Base-by-base conservation (phyloP, 192 early-diverging fungal genomes). In the Linnemannia schmuckeri region DNA sequence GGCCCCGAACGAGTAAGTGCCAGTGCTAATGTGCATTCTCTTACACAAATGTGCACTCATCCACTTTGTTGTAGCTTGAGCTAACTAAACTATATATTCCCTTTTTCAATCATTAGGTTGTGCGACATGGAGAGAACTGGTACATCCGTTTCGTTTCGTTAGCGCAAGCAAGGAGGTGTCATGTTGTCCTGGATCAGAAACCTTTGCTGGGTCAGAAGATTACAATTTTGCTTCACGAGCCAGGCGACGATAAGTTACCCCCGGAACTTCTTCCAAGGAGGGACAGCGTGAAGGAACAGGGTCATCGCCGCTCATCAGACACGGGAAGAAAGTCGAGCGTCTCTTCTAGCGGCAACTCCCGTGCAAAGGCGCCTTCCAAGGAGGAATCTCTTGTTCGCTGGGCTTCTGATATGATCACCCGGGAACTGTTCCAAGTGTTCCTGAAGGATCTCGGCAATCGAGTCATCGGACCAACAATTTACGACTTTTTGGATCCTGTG, bases 91-190 rank as follows among this genome's bases (percentile, higher is more conserved):
- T 6, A 9, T 37, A 37, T 37, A 37, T 37, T 47, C 10, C 52
- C 20, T 38, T 20, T 55, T 79, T 55, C 35, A 17, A 13, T 75
- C n/a, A 41, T 37, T 73, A 92, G 89, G 82, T 92, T 41, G 90
- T 89, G 47, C 90, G 89, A n/a, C 89, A 92, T 86, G 89, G 82
- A 57, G 91, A 92, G 8, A 87, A 92, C 61, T 92, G 91, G 91
- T 86, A 89, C 54, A 86, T 92, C 27, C 83, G 89, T 15, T 92
- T 92, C 74, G 89, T 88, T 17, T 91, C 91, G 17, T n/a, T 82
- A 20, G 80, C 75, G 7, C 79, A 86, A 15, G 91, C 91, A 20
- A 83, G 88, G 33, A 82, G 81, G 27, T 90, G 89, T 9, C 82
- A 88, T 72, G 88, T 87, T 37, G 85, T 88, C 33, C 71, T 82